Conservation (phyloP, 2,329 filamentous ascomycete genomes). For the Aspergillus ustus region DNA sequence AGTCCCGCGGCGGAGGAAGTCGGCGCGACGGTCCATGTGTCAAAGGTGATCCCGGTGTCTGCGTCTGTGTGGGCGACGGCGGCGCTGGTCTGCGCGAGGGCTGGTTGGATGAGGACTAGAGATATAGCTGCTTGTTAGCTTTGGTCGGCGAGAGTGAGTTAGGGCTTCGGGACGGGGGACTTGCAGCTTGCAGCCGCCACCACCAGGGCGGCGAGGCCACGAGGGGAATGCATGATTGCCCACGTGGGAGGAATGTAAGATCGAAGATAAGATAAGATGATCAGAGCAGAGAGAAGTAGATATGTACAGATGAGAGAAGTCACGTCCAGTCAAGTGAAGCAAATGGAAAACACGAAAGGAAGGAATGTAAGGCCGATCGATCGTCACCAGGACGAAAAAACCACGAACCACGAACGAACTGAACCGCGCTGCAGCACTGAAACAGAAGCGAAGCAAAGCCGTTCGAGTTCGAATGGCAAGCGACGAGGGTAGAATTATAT, state of each 20-base stretch:
- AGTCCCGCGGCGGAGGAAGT: slow-evolving; percentile 51
- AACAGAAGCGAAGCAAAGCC: no score
- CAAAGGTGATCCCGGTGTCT: slow-evolving; percentile 59
- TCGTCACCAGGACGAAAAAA: slow-evolving; percentile 11
- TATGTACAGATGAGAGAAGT: no score
- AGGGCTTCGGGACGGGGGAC: neutral
- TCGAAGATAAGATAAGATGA: neutral
- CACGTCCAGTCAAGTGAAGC: neutral
- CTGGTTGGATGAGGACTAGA: slow-evolving; percentile 18
- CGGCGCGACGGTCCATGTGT: slow-evolving; percentile 53
- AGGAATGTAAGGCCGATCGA: no score
- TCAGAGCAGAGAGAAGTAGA: no score
- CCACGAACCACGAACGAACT: neutral
- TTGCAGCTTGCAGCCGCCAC: slow-evolving; percentile 5
- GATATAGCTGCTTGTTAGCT: neutral
- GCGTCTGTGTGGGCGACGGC: slow-evolving; percentile 48
- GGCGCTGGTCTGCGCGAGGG: slow-evolving; percentile 14
- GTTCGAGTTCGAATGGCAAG: no score
- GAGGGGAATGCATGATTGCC: neutral
- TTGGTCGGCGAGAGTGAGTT: no score
- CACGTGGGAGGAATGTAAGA: neutral
- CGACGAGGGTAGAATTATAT: no score
- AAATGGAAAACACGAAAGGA: neutral
- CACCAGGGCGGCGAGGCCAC: slow-evolving; percentile 2
- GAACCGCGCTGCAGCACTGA: no score